Base-by-base conservation (phyloP, 176 grass and related monocot genomes). In the Paspalum notatum region DNA sequence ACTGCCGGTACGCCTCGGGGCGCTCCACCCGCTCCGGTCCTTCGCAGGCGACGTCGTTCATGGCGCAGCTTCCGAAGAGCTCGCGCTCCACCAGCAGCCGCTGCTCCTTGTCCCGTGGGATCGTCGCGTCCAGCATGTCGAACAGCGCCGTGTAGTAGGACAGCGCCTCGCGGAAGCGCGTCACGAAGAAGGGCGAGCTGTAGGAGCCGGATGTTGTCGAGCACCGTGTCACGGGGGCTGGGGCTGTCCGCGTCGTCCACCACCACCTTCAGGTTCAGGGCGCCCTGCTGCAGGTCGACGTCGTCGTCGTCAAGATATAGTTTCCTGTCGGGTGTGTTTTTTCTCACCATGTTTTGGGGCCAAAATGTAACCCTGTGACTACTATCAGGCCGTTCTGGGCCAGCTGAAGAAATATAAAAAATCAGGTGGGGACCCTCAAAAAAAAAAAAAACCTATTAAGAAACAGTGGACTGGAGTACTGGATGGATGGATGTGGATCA, bases 1-100 rank as follows among this genome's bases (percentile, higher is more conserved):
- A 97, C 45, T 92, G 89, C 79, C 92, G 94, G 72, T 92, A 97
- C 8, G 82, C 90, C 82, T 97, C 94, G 0, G 54, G 54, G 54
- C 54, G 54, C 54, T 22, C 54, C 54, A 57, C 54, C 54, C 54
- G 21, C 8, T 21, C 54, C 9, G 2, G 9, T 18, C 54, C 54
- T 20, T 57, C 54, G 10, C 54, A 57, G 54, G 54, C 54, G 4
- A 57, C 9, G 10, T 10, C 54, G 10, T 57, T 57, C n/a, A 57
- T 8, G 20, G 3, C 7, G 10, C 3, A 11, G 3, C 21, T 18
- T 9, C 54, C 21, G 4, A 21, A 57, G n/a, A 57, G 17, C 2
- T 0, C 3, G 3, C n/a, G 20, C 54, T 57, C 54, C 25, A 63
- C 27, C 27, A 63, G 6, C 37, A 6, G 27, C 14, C 61, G 14